Percentiles rank a stretch among this genome's conserved stretches.
Conservation (phyloP, 768 basidiomycete species). For the Suillus sp. region DNA sequence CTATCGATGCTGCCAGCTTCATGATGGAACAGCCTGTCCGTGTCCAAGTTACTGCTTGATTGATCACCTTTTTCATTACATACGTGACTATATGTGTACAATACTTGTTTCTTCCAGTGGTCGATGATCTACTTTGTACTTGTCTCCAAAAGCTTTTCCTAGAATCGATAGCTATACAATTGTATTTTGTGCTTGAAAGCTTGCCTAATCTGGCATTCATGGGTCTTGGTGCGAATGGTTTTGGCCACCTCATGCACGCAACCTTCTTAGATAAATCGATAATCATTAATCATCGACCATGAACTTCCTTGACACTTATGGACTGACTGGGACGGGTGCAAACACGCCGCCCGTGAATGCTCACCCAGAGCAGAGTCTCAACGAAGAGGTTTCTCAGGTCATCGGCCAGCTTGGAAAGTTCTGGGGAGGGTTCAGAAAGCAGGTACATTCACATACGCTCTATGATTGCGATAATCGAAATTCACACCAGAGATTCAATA, state of each 20-base stretch:
- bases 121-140: neutral
- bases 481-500: slow-evolving; percentile 30
- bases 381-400: slow-evolving; percentile 88
- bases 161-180: neutral
- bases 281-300: slow-evolving; percentile 37
- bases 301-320: slow-evolving; percentile 78
- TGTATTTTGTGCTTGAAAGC: neutral
- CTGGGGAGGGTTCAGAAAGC: slow-evolving; percentile 91
- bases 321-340: slow-evolving; percentile 47
- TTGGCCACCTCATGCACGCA: neutral
- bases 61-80: neutral
- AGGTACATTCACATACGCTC: slow-evolving; percentile 51
- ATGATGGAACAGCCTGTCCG: slow-evolving; percentile 23
- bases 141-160: neutral
- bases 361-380: slow-evolving; percentile 57
- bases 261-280: neutral
- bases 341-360: slow-evolving; percentile 46
- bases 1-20: slow-evolving; percentile 24
- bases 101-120: slow-evolving; percentile 7
- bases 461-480: neutral
- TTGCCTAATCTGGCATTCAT: slow-evolving; percentile 13
- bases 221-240: too few species aligned
- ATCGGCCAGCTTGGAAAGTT: slow-evolving; percentile 84
- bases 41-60: slow-evolving; percentile 35
- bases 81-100: slow-evolving; percentile 20